Evolutionary conservation across 352 stramenopile genomes (phyloP).

Genomic region (Globisporangium takayamanum): DNA sequence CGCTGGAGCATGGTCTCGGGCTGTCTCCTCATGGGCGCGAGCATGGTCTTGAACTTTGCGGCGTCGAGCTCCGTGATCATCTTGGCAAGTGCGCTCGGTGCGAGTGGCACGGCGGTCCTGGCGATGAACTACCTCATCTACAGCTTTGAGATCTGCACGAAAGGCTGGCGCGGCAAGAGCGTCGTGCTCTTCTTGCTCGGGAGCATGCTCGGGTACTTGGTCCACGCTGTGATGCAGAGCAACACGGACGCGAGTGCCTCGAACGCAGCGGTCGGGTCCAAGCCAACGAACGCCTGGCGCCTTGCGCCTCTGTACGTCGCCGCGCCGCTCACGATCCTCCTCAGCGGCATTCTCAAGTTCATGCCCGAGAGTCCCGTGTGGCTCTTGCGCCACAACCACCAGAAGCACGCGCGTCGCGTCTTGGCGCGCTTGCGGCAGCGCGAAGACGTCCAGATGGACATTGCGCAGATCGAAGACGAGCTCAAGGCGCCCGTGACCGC

Average conservation of each 20-base stretch:
- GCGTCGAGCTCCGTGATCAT: constrained; percentile 46
- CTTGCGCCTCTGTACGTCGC: constrained; percentile 56
- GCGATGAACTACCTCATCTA: constrained; percentile 74
- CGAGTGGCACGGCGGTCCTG: constrained; percentile 57
- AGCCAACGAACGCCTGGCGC: constrained; percentile 48
- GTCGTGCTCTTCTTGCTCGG: constrained; percentile 77
- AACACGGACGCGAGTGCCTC: constrained; percentile 34
- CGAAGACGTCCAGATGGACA: constrained; percentile 61
- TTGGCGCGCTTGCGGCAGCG: constrained; percentile 58
- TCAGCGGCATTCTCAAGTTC: constrained; percentile 52
- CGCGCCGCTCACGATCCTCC: constrained; percentile 46
- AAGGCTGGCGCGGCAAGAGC: constrained; percentile 82
- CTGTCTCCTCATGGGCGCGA: constrained; percentile 36
- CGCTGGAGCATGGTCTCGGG: constrained; percentile 56
- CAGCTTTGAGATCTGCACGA: constrained; percentile 84
- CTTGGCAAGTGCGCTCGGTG: constrained; percentile 39
- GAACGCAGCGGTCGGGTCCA: constrained; percentile 20
- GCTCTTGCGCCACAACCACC: constrained; percentile 46
- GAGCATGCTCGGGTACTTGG: constrained; percentile 59
- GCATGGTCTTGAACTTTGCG: constrained; percentile 57
- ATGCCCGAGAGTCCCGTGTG: constrained; percentile 80
- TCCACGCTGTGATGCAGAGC: constrained; percentile 50
- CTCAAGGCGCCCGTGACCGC: constrained; percentile 33
- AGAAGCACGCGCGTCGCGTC: constrained; percentile 45
- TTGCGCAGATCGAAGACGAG: constrained; percentile 48